A percentile compares a stretch with the other conserved stretches of the same genome.
phyloP scores from a whole-genome alignment of 1,284 basidiomycete genomes.

The Sparassis latifolia region DNA sequence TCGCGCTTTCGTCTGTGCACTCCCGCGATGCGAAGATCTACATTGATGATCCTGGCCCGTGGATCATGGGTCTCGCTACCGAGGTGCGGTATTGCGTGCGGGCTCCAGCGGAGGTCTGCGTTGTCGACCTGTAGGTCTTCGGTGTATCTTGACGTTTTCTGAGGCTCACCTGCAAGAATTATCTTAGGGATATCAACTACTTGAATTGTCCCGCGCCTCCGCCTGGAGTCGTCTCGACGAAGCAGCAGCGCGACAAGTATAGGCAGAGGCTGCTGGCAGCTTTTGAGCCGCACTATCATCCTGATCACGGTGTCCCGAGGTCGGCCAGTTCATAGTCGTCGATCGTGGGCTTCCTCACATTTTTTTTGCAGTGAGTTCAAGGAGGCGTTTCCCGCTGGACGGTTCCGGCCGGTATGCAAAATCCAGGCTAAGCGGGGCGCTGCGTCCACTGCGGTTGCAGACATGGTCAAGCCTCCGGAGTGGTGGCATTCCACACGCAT shows the following conservation, averaged over 20 bases:
- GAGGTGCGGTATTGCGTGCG: constrained; percentile 79
- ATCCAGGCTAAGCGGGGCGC: constrained; percentile 77
- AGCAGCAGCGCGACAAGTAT: constrained; percentile 81
- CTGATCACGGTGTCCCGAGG: constrained; percentile 77
- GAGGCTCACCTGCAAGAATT: background rate
- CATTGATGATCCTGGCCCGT: constrained; percentile 84
- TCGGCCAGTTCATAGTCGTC: constrained; percentile 21
- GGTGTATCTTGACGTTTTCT: background rate
- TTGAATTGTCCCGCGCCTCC: constrained; percentile 78
- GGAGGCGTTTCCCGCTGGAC: constrained; percentile 89
- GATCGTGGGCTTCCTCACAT: background rate
- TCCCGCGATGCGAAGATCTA: constrained; percentile 87
- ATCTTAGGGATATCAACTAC: constrained; percentile 81
- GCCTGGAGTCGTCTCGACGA: constrained; percentile 71
- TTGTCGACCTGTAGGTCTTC: constrained; percentile 80
- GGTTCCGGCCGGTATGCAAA: constrained; percentile 78
- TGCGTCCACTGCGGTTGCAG: constrained; percentile 74
- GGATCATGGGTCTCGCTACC: constrained; percentile 88
- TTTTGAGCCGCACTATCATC: constrained; percentile 80
- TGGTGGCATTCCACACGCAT: constrained; percentile 93
- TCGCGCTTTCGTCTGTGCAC: constrained; percentile 81
- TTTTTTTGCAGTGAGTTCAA: constrained; percentile 71
- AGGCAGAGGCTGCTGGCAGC: constrained; percentile 70
- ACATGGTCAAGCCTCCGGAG: constrained; percentile 79
- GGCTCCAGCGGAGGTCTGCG: constrained; percentile 76